Base-by-base conservation (phyloP, 495 filamentous ascomycete species). In the Lophium mytilinum region DNA sequence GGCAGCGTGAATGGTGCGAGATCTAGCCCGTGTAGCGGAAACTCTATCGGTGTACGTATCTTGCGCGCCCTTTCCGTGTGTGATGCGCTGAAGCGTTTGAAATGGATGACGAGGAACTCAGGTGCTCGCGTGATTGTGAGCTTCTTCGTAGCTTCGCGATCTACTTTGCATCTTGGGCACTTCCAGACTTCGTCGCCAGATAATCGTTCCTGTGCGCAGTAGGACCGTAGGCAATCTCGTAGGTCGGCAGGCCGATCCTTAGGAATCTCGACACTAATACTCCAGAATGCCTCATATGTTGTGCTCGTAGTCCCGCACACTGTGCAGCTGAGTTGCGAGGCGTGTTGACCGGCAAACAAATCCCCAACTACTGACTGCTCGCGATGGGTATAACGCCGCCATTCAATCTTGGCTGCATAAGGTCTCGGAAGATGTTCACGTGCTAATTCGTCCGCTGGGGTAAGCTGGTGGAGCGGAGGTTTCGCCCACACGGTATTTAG, bases 71-170 rank as follows among this genome's bases (percentile, higher is more conserved):
- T 72, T 52, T 85, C 72, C 14, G 73, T 74, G 66, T 80, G 79
- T 9, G 73, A 76, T 7, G 80, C 77, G 3, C 78, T 78, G 66
- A 89, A 89, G 33, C 86, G 83, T 67, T 88, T 89, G 66, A 89
- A 83, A 60, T 89, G 85, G 6, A 89, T 72, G n/a, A 88, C 83
- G 4, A 89, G 72, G 61, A 83, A 80, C 49, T 85, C 78, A 0
- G 86, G 86, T 1, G 84, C 82, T 8, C 86, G 80, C 15, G 85
- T 88, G 58, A 89, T 81, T 36, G 83, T 85, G 55, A 89, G 83
- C 56, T 83, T 81, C 57, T 88, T 89, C 11, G 78, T 87, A 10
- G 85, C 85, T 58, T 84, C 83, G 11, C 84, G 76, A 52, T 80
- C 75, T 51, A 76, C 76, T 56, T 87, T 86, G 75, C 86, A 89